phyloP scores from a whole-genome alignment of 2,329 filamentous ascomycete species.

The Teratosphaeria pseudoeucalypti region DNA sequence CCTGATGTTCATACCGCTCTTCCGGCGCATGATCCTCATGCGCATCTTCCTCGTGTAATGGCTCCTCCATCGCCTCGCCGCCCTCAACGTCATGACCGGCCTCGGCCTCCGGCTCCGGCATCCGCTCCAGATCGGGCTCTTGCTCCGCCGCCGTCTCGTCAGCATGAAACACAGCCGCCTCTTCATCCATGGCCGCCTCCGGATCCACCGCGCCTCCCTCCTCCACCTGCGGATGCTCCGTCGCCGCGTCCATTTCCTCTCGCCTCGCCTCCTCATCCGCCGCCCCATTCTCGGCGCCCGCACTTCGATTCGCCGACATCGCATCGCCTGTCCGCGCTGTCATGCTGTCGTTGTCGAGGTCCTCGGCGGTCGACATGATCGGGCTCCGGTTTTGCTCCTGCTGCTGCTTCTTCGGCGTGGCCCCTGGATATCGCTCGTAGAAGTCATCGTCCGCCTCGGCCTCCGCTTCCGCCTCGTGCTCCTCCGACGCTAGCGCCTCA shows the following conservation, averaged over 20 bases:
- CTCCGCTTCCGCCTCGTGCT: constrained; percentile 4
- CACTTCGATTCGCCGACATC: constrained; percentile 6
- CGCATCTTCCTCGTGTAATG: not conserved
- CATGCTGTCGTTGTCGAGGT: constrained; percentile 3
- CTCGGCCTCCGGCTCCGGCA: constrained; percentile 9
- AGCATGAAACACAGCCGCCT: constrained; percentile 13
- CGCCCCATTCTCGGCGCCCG: constrained; percentile 4
- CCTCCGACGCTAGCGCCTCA: not conserved
- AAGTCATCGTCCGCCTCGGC: constrained; percentile 23
- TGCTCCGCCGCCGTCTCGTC: constrained; percentile 15
- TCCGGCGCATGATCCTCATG: constrained; percentile 6
- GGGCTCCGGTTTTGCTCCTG: not conserved
- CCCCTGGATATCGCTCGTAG: constrained; percentile 25
- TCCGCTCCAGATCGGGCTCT: constrained; percentile 12
- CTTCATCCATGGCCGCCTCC: constrained; percentile 9
- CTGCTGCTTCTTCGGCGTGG: constrained; percentile 14
- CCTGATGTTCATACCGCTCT: constrained; percentile 38
- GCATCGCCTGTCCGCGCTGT: not conserved
- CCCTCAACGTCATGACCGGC: not conserved
- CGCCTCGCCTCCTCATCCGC: constrained; percentile 4
- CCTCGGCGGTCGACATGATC: not conserved
- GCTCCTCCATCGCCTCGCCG: not conserved
- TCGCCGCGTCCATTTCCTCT: constrained; percentile 3
- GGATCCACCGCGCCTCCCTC: not conserved
- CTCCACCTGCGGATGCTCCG: constrained; percentile 1